Percentiles rank a stretch among this genome's conserved stretches.
These are phyloP conservation scores for Lactarius vividus DNA, from an alignment of 768 basidiomycete genomes.

Conservation along the genomic window DNA sequence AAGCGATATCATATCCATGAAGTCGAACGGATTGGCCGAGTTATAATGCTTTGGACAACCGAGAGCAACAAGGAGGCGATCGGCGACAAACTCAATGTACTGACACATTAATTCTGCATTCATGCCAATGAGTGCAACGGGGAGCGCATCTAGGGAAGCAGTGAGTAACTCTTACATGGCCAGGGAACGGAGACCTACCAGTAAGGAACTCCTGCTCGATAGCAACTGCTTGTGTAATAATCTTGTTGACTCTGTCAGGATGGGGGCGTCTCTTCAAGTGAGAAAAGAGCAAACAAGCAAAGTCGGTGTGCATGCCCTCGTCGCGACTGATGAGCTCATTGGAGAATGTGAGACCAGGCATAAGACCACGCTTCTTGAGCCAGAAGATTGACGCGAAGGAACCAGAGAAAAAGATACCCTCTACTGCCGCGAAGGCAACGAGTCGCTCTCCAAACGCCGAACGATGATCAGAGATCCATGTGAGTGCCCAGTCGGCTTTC, in stretches of 20 bases:
- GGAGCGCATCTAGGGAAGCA: constrained; percentile 65
- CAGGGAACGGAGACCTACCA: constrained; percentile 42
- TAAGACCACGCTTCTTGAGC: constrained; percentile 96
- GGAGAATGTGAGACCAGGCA: constrained; percentile 95
- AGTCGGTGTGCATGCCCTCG: constrained; percentile 96
- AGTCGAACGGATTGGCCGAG: constrained; percentile 81
- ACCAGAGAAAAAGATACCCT: constrained; percentile 96
- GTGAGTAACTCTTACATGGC: neutral
- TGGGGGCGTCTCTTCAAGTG: constrained; percentile 81
- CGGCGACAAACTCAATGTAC: constrained; percentile 90
- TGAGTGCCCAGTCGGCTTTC: constrained; percentile 94
- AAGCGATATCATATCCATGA: constrained; percentile 93
- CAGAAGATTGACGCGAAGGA: constrained; percentile 94
- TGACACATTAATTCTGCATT: constrained; percentile 86
- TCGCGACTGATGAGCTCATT: constrained; percentile 96
- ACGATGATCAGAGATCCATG: constrained; percentile 81
- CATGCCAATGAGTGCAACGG: constrained; percentile 88
- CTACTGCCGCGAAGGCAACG: constrained; percentile 92
- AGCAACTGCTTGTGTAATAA: constrained; percentile 79
- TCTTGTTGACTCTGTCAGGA: constrained; percentile 64
- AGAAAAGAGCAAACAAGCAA: constrained; percentile 85
- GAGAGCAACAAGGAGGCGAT: constrained; percentile 78
- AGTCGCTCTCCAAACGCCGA: constrained; percentile 88
- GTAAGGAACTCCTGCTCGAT: constrained; percentile 88
- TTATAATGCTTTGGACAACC: constrained; percentile 81